phyloP scores from a whole-genome alignment of 257 asterid genomes.

The Verbena officinalis region DNA sequence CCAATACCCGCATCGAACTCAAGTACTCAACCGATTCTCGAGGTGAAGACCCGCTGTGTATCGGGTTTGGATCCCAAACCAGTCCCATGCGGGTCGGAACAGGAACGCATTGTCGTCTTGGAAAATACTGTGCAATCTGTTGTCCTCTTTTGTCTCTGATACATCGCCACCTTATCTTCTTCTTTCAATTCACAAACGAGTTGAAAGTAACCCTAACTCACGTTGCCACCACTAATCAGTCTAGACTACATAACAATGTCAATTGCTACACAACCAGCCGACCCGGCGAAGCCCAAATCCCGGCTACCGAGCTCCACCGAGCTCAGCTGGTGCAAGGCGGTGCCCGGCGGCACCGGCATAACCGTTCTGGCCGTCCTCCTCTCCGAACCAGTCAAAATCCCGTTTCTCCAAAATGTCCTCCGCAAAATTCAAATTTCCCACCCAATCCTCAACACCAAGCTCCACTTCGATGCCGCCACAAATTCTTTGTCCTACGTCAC shows the following conservation, averaged over 20 bases:
- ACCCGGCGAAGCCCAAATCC: constrained; percentile 30
- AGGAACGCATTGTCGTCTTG: not conserved
- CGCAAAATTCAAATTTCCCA: constrained; percentile 61
- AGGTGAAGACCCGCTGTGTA: no score
- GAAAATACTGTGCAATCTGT: no score
- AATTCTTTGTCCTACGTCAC: constrained; percentile 57
- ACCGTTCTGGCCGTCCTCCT: constrained; percentile 74
- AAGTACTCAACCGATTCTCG: no score
- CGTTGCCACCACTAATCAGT: not conserved
- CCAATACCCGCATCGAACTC: no score
- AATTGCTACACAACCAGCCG: constrained; percentile 13
- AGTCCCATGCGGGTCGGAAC: no score
- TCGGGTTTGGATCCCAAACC: no score
- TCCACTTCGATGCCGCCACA: constrained; percentile 46
- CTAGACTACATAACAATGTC: constrained; percentile 28
- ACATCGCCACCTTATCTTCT: constrained; percentile 4
- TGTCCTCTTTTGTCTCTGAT: no score
- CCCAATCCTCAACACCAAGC: constrained; percentile 82
- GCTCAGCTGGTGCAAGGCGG: constrained; percentile 94
- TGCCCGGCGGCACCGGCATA: constrained; percentile 86
- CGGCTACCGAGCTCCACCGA: constrained; percentile 77
- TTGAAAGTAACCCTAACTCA: not conserved
- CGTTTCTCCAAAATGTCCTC: constrained; percentile 57
- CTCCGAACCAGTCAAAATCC: constrained; percentile 49
- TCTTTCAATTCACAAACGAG: not conserved